Evolutionary conservation across 2,329 filamentous ascomycete species (phyloP), one percentile per base, ranked within the genome.

Genomic region (Fusarium annulatum): DNA sequence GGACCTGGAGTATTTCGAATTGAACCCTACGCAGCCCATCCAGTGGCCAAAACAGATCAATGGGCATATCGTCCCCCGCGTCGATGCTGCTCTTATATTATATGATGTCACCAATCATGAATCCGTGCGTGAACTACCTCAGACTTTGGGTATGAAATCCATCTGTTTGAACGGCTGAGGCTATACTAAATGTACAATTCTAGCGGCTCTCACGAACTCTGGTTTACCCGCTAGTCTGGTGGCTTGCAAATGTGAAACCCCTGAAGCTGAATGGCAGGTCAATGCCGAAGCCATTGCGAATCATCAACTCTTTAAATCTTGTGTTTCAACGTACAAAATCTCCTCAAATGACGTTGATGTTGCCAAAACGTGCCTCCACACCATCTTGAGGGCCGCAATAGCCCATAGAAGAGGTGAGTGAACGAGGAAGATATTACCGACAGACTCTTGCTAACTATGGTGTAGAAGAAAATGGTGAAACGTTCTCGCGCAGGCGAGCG

Each of bases 191-290:
- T 14, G 28, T n/a, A 11, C 36, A 55, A 49, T 28, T 51, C 38
- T 28, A 97, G 95, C 90, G 84, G 91, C 92, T 46, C 86, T 97
- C 58, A 89, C 90, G 65, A 92, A 92, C 76, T 91, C 92, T 23
- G 88, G 88, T 30, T 84, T 97, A 43, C 94, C 95, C 14, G 93
- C 92, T 60, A 88, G 96, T 71, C 88, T 98, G 46, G 93, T 97
- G 58, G 94, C 94, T 62, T 96, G 92, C 81, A 98, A 98, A 86
- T 97, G 94, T 85, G 96, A 98, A 81, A 89, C 91, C 57, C 91
- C 92, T 53, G 89, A 92, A 71, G 88, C 89, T 65, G 85, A 90
- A 67, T 91, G 93, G 78, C 89, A 94, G 79, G 87, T 97, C 63
- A 91, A 96, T 78, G 89, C 92, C 19, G 86, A 90, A 34, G 88